phyloP scores from a whole-genome alignment of 257 asterid genomes.

The Rhazya stricta region DNA sequence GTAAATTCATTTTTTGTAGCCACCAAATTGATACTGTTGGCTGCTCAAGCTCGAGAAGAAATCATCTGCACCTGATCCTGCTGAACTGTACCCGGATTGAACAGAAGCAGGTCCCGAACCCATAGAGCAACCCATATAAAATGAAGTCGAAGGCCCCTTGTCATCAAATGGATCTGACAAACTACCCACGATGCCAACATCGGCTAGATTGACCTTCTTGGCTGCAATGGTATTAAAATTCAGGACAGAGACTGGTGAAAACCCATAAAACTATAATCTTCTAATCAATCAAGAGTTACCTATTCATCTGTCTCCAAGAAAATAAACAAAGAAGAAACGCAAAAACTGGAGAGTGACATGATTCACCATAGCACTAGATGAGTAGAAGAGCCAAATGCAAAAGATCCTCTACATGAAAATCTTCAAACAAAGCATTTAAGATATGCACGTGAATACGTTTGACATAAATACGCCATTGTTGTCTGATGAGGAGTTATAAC shows the following conservation, averaged over 20 bases:
- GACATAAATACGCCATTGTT: too few species aligned
- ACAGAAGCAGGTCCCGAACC: constrained; percentile 56
- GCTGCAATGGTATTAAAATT: constrained; percentile 42
- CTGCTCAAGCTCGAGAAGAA: constrained; percentile 68
- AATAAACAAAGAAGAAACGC: background rate
- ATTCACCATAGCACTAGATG: background rate
- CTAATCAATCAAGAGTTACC: background rate
- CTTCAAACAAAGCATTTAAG: too few species aligned
- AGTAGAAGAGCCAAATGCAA: background rate
- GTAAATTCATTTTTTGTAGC: constrained; percentile 55
- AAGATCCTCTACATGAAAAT: background rate
- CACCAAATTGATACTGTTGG: constrained; percentile 58
- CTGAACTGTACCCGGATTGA: constrained; percentile 42
- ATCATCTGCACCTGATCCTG: constrained; percentile 36
- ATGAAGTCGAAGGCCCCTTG: constrained; percentile 52
- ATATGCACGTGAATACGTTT: too few species aligned
- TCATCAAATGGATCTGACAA: constrained; percentile 50
- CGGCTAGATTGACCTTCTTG: constrained; percentile 75
- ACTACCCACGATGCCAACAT: constrained; percentile 74
- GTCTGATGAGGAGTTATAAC: background rate
- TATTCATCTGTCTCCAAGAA: background rate
- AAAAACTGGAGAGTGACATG: background rate
- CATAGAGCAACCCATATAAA: constrained; percentile 58
- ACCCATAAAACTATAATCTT: background rate
- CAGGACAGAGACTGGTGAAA: constrained; percentile 4